phyloP scores from a whole-genome alignment of 73 alveolate species.

The Durusdinium trenchii region DNA sequence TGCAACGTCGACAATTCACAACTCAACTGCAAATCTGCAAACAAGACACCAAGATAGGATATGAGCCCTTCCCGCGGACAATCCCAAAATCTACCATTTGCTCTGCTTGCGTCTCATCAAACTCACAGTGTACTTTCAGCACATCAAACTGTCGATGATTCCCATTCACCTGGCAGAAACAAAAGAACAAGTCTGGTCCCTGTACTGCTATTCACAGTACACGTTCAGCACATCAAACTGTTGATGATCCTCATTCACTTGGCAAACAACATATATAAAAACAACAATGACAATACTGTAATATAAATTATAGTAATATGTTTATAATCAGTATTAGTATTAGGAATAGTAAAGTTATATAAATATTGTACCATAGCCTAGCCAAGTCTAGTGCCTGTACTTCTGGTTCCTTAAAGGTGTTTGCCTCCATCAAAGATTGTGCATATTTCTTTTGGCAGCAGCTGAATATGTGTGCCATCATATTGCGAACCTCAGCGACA shows the following conservation, averaged over 20 bases:
- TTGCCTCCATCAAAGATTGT: background rate
- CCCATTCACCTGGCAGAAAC: background rate
- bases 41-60: background rate
- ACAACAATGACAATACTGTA: too few relatives aligned
- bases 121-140: constrained; percentile 3
- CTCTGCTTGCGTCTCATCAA: constrained; percentile 39
- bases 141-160: background rate
- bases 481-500: background rate
- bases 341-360: too few relatives aligned
- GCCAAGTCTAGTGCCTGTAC: too few relatives aligned
- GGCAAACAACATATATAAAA: too few relatives aligned
- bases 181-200: background rate
- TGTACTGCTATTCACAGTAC: background rate
- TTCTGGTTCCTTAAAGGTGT: too few relatives aligned
- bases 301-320: too few relatives aligned
- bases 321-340: background rate
- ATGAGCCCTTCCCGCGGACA: background rate
- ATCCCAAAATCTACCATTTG: background rate
- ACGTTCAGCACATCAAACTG: background rate
- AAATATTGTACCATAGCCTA: too few relatives aligned
- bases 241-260: background rate
- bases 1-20: too few relatives aligned
- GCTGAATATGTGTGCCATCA: constrained; percentile 2
- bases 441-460: background rate
- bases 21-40: too few relatives aligned